Evolutionary conservation across 768 basidiomycete species (phyloP), one percentile per base, ranked within the genome.

Genomic region (Suillus subluteus): DNA sequence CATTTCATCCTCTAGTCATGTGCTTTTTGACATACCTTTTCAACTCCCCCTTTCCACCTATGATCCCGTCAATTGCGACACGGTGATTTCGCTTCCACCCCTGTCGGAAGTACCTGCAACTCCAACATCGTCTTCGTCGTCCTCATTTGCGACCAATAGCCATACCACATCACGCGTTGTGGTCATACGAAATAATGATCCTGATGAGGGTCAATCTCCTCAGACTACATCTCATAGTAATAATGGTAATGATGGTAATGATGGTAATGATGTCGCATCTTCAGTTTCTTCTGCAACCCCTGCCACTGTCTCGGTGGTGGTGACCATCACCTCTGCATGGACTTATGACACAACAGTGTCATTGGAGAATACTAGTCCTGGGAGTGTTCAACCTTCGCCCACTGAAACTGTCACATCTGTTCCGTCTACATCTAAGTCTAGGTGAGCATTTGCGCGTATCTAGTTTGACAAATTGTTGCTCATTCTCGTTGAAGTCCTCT

Each of bases 281-380:
- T 1, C 43, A 41, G 5, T 21, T 11, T 12, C 38, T 6, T 23
- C 50, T 2, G 26, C n/a, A 38, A 50, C 40, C 23, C 16, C 2
- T 40, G 38, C 15, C 18, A 30, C 26, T 21, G 16, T 16, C 18
- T 18, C 46, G n/a, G 46, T 23, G 8, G 12, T 56, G 32, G 4
- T 55, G 21, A 62, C 62, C 2, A 30, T 58, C n/a, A 50, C 58
- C 6, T 62, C 67, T 35, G 37, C 55, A 58, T 15, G 35, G 44
- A 64, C 35, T 40, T 15, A 43, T 63, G 4, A 59, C 44, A 66
- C 62, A 16, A 75, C 58, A 18, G 21, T 63, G 54, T 59, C 63
- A 30, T 40, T 13, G 50, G 58, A 59, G 46, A 66, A 58, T n/a
- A 48, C 56, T 32, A 23, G 43, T 9, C 35, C 50, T n/a, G 63